Base-by-base conservation (phyloP, 140 eudicot species). In the Ambrosia hybrid region DNA sequence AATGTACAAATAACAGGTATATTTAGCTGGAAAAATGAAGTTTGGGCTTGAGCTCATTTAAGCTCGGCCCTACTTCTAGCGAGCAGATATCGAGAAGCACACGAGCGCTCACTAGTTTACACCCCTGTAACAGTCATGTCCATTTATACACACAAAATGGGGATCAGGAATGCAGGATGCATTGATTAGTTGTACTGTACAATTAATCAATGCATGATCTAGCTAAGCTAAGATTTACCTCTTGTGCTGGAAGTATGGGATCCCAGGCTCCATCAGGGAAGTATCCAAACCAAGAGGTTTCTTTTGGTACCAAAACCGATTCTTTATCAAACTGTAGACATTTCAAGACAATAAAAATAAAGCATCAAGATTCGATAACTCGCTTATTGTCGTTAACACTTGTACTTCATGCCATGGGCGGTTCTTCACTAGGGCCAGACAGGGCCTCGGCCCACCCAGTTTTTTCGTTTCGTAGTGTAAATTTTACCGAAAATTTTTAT, bases 231-330 rank as follows among this genome's bases (percentile, higher is more conserved):
- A 57, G 49, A 34, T 46, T 60, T 84, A 93, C 98, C 91, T 90
- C 76, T 73, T 90, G 91, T 53, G 98, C 87, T 63, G 93, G 86
- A 78, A 93, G 83, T 70, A 87, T 10, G 0, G 86, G 73, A 30
- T 78, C 82, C 79, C 83, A 90, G 7, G 96, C 84, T 69, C 96
- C 96, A 78, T 90, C 96, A 56, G 91, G 88, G 16, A 61, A 93
- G 76, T 90, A 93, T 13, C 98, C 97, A 77, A 93, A 93, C 91
- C 86, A 85, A 21, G 98, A 79, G 26, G 97, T 93, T 79, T 93
- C 96, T 74, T 73, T 93, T 0, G 98, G 98, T 64, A 93, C 86
- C 85, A 93, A 76, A 82, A 93, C 81, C 0, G 76, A 37, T 52
- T 93, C 98, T 46, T 83, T 26, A 64, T 90, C 96, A 73, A 85